Evolutionary conservation across 805 yeast species (phyloP).

Genomic region (Pichia insulana): DNA sequence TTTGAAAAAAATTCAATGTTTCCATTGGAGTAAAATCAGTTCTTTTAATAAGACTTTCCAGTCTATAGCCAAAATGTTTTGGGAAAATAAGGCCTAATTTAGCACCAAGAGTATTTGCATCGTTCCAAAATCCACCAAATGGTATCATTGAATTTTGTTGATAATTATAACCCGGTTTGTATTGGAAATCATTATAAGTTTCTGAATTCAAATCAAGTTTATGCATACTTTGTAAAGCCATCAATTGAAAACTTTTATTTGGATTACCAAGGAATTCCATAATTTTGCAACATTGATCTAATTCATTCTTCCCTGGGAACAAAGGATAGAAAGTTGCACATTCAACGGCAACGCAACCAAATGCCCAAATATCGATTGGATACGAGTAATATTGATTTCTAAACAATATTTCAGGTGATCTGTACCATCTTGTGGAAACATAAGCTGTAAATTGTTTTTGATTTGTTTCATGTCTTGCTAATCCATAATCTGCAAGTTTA

Average conservation of each 20-base stretch:
- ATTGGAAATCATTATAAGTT: background rate
- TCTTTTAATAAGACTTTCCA: slow-evolving; percentile 38
- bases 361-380: slow-evolving; percentile 82
- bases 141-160: slow-evolving; percentile 17
- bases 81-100: slow-evolving; percentile 53
- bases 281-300: slow-evolving; percentile 70
- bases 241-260: slow-evolving; percentile 16
- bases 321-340: slow-evolving; percentile 65
- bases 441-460: slow-evolving; percentile 58
- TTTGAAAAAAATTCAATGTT: slow-evolving; percentile 33
- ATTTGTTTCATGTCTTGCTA: slow-evolving; percentile 54
- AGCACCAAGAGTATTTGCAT: slow-evolving; percentile 44
- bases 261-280: slow-evolving; percentile 73
- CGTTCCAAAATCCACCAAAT: slow-evolving; percentile 72
- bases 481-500: slow-evolving; percentile 74
- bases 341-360: slow-evolving; percentile 72
- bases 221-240: background rate
- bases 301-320: slow-evolving; percentile 74
- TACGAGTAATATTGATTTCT: slow-evolving; percentile 53
- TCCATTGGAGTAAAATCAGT: slow-evolving; percentile 30
- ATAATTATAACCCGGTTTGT: background rate
- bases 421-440: slow-evolving; percentile 79
- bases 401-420: slow-evolving; percentile 73
- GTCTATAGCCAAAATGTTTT: slow-evolving; percentile 34
- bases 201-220: background rate